Percentiles rank a stretch among this genome's conserved stretches.
Conservation (phyloP, 192 early-diverging fungal species). For the Dimargaris cristalligena region DNA sequence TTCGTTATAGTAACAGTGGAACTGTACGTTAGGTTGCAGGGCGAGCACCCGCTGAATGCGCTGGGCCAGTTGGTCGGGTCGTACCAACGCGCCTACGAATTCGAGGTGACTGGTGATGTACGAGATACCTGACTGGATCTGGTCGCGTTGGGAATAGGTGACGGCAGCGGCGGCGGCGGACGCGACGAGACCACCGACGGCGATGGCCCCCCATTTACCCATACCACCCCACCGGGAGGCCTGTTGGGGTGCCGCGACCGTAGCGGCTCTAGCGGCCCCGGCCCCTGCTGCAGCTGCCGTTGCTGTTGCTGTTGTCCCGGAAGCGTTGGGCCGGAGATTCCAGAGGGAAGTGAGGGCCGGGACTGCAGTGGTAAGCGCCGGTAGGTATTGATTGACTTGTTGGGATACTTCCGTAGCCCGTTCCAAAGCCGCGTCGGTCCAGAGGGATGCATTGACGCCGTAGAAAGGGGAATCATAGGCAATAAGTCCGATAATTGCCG, state of each 20-base stretch:
- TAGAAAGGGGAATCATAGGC: constrained; percentile 1
- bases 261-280: too few relatives aligned
- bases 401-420: neutral
- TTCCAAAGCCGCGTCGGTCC: constrained; percentile 2
- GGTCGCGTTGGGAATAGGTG: neutral
- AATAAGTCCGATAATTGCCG: neutral
- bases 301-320: too few relatives aligned
- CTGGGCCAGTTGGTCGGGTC: neutral
- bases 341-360: neutral
- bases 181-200: neutral
- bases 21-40: neutral
- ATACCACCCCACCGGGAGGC: neutral
- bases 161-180: constrained; percentile 1
- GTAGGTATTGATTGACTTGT: constrained; percentile 1
- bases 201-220: constrained; percentile 1
- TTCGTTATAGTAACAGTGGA: neutral
- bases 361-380: neutral
- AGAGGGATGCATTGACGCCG: constrained; percentile 3
- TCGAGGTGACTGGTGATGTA: constrained; percentile 1
- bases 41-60: neutral
- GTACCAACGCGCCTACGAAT: neutral
- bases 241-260: neutral
- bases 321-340: neutral
- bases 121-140: neutral
- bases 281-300: too few relatives aligned